Base-by-base conservation (phyloP, 2,329 filamentous ascomycete genomes). In the Fusarium marasasianum region DNA sequence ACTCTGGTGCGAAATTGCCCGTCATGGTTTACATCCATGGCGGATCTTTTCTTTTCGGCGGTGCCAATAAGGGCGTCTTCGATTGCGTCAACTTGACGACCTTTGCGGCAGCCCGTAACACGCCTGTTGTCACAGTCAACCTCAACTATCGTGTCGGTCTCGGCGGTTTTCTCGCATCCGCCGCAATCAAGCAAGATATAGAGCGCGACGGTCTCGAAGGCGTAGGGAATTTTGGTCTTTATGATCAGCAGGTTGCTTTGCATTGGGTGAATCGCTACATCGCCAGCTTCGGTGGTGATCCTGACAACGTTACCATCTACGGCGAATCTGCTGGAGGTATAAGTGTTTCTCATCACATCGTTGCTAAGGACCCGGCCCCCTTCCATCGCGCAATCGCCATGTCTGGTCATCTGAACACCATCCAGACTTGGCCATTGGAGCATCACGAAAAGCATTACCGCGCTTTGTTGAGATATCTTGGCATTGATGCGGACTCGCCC, bases 11-110 rank as follows among this genome's bases (percentile, higher is more conserved):
- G 1, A 59, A 48, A 17, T 15, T 61, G 8, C 71, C 71, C 1
- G 62, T 70, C 4, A 72, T 72, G 69, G 69, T 73, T 1, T 73
- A 66, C 20, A 70, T 73, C 20, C 69, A 72, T 8, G 71, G 71
- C 1, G 69, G 71, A 10, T 72, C 71, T 2, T 66, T 73, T 38
- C 58, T 73, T 10, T 70, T 61, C 22, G 71, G 71, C 1, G 69
- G 57, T 29, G 58, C 69, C 5, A 70, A 66, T 13, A 59, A 68
- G 10, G 48, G 41, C 15, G 57, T 43, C 7, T 66, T 40, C 24
- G 63, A 66, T 44, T 38, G 33, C 15, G 51, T 56, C n/a, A 63
- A 63, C 8, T 29, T 66, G 20, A 41, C 47, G 7, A 43, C 63
- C 12, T 35, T 55, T n/a, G 22, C 57, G 0, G 50, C 35, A 9